Evolutionary conservation across 2,329 filamentous ascomycete species (phyloP).

Genomic region (Botrytis byssoidea): DNA sequence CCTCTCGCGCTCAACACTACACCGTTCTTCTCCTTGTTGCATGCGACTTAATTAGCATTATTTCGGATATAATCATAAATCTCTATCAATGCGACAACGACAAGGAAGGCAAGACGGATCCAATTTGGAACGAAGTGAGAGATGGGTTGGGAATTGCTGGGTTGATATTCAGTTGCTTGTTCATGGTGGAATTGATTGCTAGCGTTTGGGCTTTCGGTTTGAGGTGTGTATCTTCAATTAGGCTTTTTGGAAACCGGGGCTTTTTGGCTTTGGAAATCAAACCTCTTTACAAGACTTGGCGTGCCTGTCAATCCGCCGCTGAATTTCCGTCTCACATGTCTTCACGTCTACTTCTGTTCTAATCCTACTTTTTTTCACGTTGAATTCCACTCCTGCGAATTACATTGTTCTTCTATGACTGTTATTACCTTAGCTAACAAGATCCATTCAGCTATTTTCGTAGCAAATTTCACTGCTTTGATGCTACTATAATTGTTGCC

Average conservation of each 20-base stretch:
- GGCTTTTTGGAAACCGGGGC: neutral
- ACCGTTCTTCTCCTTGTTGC: slow-evolving; percentile 48
- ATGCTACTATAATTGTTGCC: slow-evolving; percentile 59
- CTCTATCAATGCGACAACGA: slow-evolving; percentile 48
- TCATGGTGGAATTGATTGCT: slow-evolving; percentile 60
- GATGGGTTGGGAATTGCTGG: slow-evolving; percentile 51
- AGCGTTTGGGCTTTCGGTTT: slow-evolving; percentile 62
- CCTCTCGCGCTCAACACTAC: slow-evolving; percentile 50
- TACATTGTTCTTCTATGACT: too few species aligned
- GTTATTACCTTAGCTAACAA: neutral
- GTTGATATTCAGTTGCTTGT: slow-evolving; percentile 61
- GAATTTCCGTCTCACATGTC: neutral
- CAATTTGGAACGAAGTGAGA: slow-evolving; percentile 41
- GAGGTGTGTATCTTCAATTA: slow-evolving; percentile 41
- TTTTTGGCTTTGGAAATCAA: neutral
- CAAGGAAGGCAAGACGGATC: slow-evolving; percentile 23
- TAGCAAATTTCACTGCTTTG: slow-evolving; percentile 62
- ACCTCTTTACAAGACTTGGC: neutral
- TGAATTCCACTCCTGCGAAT: neutral
- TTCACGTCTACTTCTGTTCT: neutral
- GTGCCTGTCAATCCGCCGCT: too few species aligned
- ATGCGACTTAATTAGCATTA: slow-evolving; percentile 51
- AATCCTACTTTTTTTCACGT: neutral
- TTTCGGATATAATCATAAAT: slow-evolving; percentile 51
- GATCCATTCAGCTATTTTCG: slow-evolving; percentile 50